phyloP scores from a whole-genome alignment of 2,329 filamentous ascomycete genomes.

The Verticillium klebahnii region DNA sequence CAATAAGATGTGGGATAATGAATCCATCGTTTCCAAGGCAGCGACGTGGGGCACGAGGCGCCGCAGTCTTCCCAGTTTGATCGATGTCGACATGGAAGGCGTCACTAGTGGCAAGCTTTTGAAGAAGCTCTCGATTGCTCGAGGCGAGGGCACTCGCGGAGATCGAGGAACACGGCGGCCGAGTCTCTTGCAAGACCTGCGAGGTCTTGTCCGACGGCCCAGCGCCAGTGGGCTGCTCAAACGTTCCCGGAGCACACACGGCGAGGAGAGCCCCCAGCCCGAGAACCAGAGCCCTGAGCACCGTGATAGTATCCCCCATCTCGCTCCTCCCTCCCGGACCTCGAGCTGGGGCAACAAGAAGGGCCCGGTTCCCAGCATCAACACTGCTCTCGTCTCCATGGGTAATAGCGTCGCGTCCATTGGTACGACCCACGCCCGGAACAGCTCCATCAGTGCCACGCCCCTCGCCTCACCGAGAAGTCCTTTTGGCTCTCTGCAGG shows the following conservation, averaged over 20 bases:
- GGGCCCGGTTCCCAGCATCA: conserved; percentile 51
- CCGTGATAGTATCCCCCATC: conserved; percentile 36
- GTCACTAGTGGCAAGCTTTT: conserved; percentile 57
- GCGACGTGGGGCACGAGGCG: conserved; percentile 69
- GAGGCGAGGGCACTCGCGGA: conserved; percentile 27
- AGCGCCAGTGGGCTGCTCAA: conserved; percentile 41
- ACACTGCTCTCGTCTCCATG: conserved; percentile 54
- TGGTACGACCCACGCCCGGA: conserved; percentile 51
- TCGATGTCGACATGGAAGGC: conserved; percentile 51
- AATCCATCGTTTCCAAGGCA: conserved; percentile 55
- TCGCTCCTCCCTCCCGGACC: conserved; percentile 46
- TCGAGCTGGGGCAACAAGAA: conserved; percentile 43
- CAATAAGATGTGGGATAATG: conserved; percentile 48
- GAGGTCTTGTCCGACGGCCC: conserved; percentile 44
- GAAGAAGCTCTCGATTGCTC: conserved; percentile 55
- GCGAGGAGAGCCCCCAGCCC: conserved; percentile 18
- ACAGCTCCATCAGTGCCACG: conserved; percentile 55
- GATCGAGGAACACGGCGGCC: conserved; percentile 32
- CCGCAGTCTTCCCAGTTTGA: conserved; percentile 55
- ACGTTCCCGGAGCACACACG: conserved; percentile 37
- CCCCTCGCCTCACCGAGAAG: conserved; percentile 51
- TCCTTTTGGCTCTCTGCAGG: conserved; percentile 35
- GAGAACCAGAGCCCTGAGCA: conserved; percentile 29
- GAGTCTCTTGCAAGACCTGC: conserved; percentile 46
- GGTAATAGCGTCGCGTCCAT: conserved; percentile 51